Conservation (phyloP, 805 yeast species). For the Wickerhamia fluorescens region DNA sequence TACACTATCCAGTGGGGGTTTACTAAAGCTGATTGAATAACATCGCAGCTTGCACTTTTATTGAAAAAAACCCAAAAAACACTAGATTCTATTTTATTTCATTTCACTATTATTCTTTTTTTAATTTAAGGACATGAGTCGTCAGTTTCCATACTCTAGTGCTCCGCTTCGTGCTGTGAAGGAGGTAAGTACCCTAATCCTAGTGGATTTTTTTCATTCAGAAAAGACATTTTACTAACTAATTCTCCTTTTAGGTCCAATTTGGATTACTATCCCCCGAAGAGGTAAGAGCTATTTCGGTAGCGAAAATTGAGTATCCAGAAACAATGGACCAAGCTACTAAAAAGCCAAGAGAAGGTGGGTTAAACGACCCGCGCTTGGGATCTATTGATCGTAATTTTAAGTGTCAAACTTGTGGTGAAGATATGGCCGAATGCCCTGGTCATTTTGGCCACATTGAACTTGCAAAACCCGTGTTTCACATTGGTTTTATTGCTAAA, state of each 20-base stretch:
- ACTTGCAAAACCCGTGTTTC: slow-evolving; percentile 96
- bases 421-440: slow-evolving; percentile 98
- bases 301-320: slow-evolving; percentile 95
- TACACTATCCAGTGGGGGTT: too few species aligned
- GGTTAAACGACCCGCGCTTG: slow-evolving; percentile 91
- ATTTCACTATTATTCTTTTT: slow-evolving; percentile 1
- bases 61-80: too few species aligned
- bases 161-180: slow-evolving; percentile 97
- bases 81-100: too few species aligned
- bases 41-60: too few species aligned
- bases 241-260: slow-evolving; percentile 55
- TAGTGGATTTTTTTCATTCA: background rate
- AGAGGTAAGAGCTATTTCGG: slow-evolving; percentile 91
- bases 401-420: slow-evolving; percentile 99
- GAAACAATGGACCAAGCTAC: slow-evolving; percentile 99
- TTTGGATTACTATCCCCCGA: slow-evolving; percentile 97
- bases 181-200: slow-evolving; percentile 75
- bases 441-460: slow-evolving; percentile 99
- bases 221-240: slow-evolving; percentile 7
- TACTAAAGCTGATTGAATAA: too few species aligned
- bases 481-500: slow-evolving; percentile 91
- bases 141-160: slow-evolving; percentile 83
- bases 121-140: slow-evolving; percentile 26
- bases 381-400: slow-evolving; percentile 96
- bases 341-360: slow-evolving; percentile 92